Percentiles rank a stretch among this genome's conserved stretches.
These are phyloP conservation scores for Rubia occidens DNA, from an alignment of 305 asterid species.

Conservation along the genomic window DNA sequence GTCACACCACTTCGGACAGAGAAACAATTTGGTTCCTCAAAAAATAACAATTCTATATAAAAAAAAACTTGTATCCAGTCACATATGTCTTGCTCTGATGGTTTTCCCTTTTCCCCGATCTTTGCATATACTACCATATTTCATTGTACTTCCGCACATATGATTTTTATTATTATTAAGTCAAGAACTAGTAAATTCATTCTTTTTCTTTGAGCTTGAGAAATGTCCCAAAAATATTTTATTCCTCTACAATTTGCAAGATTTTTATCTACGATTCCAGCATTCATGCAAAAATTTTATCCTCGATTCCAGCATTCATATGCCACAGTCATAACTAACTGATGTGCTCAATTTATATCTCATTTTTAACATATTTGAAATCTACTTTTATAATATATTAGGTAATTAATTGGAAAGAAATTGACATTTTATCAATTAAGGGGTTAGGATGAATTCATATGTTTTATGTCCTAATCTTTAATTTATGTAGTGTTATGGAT, in stretches of 20 bases:
- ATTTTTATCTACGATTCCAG: neutral
- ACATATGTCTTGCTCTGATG: neutral
- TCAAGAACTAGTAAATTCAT: neutral
- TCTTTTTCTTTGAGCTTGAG: neutral
- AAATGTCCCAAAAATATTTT: neutral
- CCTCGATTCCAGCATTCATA: neutral
- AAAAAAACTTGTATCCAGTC: neutral
- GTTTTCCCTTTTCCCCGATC: too few species aligned
- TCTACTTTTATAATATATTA: too few species aligned
- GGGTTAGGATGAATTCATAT: too few species aligned
- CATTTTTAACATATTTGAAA: too few species aligned
- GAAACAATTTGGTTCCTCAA: neutral
- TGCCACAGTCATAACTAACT: slow-evolving; percentile 17
- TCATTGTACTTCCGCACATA: too few species aligned
- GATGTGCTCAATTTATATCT: too few species aligned
- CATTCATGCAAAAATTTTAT: neutral
- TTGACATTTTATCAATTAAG: too few species aligned
- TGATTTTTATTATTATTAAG: neutral
- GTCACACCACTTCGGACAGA: neutral
- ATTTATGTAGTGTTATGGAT: too few species aligned
- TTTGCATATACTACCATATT: neutral
- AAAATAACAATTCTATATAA: neutral
- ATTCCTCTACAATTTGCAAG: neutral
- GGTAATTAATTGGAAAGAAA: too few species aligned
- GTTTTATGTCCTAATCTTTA: too few species aligned